Evolutionary conservation across 441 rosid genomes (phyloP).

Genomic region (Erodium trifolium): DNA sequence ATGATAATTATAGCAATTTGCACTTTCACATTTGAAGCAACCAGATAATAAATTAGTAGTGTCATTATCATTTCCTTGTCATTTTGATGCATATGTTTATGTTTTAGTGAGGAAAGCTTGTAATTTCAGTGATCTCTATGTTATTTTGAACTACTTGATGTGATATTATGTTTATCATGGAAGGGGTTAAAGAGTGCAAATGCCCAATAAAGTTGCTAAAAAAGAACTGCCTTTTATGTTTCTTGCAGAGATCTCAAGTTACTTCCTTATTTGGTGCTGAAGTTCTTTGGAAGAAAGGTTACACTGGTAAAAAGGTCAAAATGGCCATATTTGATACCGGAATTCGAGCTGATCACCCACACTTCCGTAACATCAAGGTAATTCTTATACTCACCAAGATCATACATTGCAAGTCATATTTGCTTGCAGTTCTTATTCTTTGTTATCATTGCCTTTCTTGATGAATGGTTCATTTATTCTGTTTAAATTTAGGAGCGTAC

Average conservation of each 20-base stretch:
- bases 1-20: background rate
- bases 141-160: background rate
- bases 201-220: background rate
- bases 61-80: background rate
- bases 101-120: conserved; percentile 1
- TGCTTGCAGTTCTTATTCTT: background rate
- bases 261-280: conserved; percentile 97
- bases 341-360: conserved; percentile 87
- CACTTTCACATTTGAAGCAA: background rate
- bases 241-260: conserved; percentile 72
- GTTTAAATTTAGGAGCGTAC: conserved; percentile 74
- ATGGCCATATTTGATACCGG: conserved; percentile 99
- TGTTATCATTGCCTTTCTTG: background rate
- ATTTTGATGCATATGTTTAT: background rate
- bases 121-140: background rate
- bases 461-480: background rate
- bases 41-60: background rate
- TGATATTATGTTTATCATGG: background rate
- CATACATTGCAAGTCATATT: background rate
- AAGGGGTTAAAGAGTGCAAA: background rate
- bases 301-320: conserved; percentile 81
- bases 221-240: background rate
- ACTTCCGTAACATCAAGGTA: conserved; percentile 95
- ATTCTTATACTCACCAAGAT: background rate
- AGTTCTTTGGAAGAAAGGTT: conserved; percentile 81